These are phyloP conservation scores for Vitis vinifera DNA, from an alignment of 164 flowering plant genomes.

Conservation along the genomic window ASM3070453v1 NC_081805.1:27225501-27226000, in stretches of 20 bases:
- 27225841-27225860: slow-evolving; percentile 49
- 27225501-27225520: slow-evolving; percentile 8
- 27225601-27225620: neutral
- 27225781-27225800: slow-evolving; percentile 79
- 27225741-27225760: slow-evolving; percentile 45
- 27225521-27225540: slow-evolving; percentile 9
- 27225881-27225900: slow-evolving; percentile 55
- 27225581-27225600: neutral
- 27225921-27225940: slow-evolving; percentile 37
- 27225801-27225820: slow-evolving; percentile 56
- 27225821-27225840: slow-evolving; percentile 71
- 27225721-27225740: slow-evolving; percentile 21
- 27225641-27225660: neutral
- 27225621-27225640: neutral
- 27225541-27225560: slow-evolving; percentile 2
- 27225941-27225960: slow-evolving; percentile 43
- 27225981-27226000: slow-evolving; percentile 57
- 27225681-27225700: neutral
- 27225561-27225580: neutral
- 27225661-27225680: neutral
- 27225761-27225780: slow-evolving; percentile 76
- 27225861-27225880: slow-evolving; percentile 79
- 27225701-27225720: neutral
- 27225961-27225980: slow-evolving; percentile 51
- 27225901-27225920: slow-evolving; percentile 59